A percentile compares a stretch with the other conserved stretches of the same genome.
Conservation (phyloP, 2,329 filamentous ascomycete genomes). For the Sporothrix globosa region DNA sequence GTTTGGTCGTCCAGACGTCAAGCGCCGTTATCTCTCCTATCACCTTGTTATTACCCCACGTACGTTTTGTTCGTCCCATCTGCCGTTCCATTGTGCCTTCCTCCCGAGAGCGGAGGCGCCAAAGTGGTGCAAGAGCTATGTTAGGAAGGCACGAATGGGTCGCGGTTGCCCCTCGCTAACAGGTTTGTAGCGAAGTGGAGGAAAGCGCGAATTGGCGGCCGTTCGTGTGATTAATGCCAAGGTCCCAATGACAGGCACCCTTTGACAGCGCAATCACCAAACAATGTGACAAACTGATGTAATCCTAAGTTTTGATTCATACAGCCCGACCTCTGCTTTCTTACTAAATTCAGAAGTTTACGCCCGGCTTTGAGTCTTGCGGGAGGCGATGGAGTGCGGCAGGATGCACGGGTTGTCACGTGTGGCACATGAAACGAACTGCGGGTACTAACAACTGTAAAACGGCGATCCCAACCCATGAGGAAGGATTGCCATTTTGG, state of each 20-base stretch:
- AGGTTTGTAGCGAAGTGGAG: neutral
- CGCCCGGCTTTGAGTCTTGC: too few species aligned
- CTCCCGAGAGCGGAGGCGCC: constrained; percentile 29
- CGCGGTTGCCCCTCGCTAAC: neutral
- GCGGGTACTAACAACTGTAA: constrained; percentile 18
- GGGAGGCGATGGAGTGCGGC: neutral
- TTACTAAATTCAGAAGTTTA: too few species aligned
- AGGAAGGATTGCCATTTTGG: constrained; percentile 29
- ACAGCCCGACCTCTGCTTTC: neutral
- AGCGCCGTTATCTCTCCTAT: neutral
- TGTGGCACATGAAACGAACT: neutral
- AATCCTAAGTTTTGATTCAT: neutral
- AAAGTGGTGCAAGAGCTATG: constrained; percentile 17
- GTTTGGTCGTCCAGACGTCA: neutral
- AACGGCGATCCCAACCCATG: constrained; percentile 6
- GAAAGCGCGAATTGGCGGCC: constrained; percentile 3
- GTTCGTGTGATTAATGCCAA: neutral
- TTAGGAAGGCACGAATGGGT: constrained; percentile 24
- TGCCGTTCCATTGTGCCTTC: constrained; percentile 16
- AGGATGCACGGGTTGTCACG: constrained; percentile 21
- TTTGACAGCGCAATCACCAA: neutral
- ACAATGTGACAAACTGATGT: too few species aligned
- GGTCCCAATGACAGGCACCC: neutral
- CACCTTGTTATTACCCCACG: constrained; percentile 3
- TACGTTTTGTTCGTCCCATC: neutral